Conservation (phyloP, 2,329 filamentous ascomycete species). For the Colletotrichum lini region DNA sequence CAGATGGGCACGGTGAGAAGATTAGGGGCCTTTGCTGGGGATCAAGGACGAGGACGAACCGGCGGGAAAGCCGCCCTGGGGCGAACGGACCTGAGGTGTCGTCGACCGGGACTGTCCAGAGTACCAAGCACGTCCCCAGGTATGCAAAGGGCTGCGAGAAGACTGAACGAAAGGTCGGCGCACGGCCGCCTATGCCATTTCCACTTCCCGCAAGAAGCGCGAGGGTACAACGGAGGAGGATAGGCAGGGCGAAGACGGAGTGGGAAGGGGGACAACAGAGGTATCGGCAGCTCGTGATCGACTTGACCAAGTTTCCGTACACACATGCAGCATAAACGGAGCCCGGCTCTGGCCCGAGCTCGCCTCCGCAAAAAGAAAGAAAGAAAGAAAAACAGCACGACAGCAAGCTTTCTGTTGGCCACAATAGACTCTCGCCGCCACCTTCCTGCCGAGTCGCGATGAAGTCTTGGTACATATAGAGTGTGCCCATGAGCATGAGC, state of each 20-base stretch:
- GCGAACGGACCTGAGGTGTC: conserved; percentile 11
- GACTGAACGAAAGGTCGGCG: conserved; percentile 5
- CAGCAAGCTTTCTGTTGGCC: background rate
- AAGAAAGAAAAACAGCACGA: too few species aligned
- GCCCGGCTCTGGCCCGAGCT: conserved; percentile 3
- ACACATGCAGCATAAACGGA: background rate
- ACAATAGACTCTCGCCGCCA: background rate
- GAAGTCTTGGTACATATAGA: background rate
- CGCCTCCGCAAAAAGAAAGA: background rate
- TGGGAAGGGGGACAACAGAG: background rate
- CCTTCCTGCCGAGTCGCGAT: background rate
- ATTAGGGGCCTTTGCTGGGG: background rate
- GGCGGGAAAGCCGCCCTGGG: background rate
- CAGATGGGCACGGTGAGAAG: conserved; percentile 3
- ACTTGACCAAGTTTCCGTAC: background rate
- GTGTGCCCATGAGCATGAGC: too few species aligned
- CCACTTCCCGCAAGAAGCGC: background rate
- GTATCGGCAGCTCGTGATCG: background rate
- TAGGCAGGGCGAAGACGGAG: background rate
- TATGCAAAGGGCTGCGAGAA: background rate
- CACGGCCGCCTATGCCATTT: background rate
- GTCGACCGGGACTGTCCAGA: background rate
- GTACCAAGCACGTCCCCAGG: background rate
- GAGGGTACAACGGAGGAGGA: background rate
- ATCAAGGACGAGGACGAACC: background rate